phyloP scores from a whole-genome alignment of 331 rosid species.

The Prunus yedoensis region DNA sequence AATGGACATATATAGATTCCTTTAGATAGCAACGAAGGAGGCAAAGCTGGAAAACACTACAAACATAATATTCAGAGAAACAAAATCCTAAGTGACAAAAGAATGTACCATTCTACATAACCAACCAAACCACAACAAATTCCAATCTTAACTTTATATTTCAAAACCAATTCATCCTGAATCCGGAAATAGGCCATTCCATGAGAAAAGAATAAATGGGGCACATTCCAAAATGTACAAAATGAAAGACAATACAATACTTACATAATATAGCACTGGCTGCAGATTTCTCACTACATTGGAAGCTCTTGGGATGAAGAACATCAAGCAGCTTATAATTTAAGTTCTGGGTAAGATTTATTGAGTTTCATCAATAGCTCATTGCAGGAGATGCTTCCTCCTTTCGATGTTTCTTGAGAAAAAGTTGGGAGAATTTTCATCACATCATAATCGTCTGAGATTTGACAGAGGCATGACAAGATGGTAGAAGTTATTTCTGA shows the following conservation, averaged over 20 bases:
- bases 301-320: slow-evolving; percentile 11
- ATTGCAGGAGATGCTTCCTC: slow-evolving; percentile 41
- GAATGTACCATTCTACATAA: not conserved
- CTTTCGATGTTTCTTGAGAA: slow-evolving; percentile 40
- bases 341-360: slow-evolving; percentile 53
- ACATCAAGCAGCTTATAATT: slow-evolving; percentile 30
- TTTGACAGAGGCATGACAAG: slow-evolving; percentile 55
- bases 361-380: slow-evolving; percentile 53
- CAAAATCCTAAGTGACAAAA: not conserved
- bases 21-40: not conserved
- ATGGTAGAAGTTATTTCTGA: slow-evolving; percentile 57
- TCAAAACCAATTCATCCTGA: not conserved
- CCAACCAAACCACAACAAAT: not conserved
- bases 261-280: not conserved
- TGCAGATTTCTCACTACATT: slow-evolving; percentile 2
- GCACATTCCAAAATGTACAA: not conserved
- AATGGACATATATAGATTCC: not conserved
- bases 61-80: not conserved
- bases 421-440: slow-evolving; percentile 59
- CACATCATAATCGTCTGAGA: slow-evolving; percentile 41
- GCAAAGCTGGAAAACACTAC: slow-evolving; percentile 6
- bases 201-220: not conserved
- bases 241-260: slow-evolving; percentile 18
- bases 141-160: not conserved
- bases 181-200: not conserved